Conservation (phyloP, 1,284 basidiomycete genomes). For the Pterulicium gracile region DNA sequence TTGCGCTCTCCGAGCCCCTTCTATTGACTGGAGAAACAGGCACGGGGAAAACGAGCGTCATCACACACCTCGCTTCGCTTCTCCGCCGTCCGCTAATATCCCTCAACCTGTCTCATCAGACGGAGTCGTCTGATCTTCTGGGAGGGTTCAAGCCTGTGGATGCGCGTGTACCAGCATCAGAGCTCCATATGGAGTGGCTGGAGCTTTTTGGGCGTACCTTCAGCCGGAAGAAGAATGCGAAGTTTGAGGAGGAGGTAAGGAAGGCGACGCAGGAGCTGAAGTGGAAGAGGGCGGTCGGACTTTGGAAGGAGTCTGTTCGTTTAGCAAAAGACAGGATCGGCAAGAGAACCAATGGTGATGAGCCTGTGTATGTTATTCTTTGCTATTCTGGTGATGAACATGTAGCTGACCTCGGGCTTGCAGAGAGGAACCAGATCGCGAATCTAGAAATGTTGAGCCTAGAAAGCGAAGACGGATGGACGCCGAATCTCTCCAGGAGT, state of each 20-base stretch:
- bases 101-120: constrained; percentile 94
- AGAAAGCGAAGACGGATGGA: constrained; percentile 70
- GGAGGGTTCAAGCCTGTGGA: constrained; percentile 97
- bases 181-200: constrained; percentile 70
- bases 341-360: constrained; percentile 28
- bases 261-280: constrained; percentile 77
- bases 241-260: constrained; percentile 77
- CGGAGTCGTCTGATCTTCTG: constrained; percentile 88
- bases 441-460: constrained; percentile 27
- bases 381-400: constrained; percentile 1
- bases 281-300: constrained; percentile 76
- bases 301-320: constrained; percentile 78
- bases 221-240: constrained; percentile 82
- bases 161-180: constrained; percentile 66
- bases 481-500: constrained; percentile 29
- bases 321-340: constrained; percentile 57
- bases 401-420: constrained; percentile 5
- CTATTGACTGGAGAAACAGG: constrained; percentile 97
- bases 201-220: constrained; percentile 85
- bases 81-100: constrained; percentile 74
- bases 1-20: constrained; percentile 74
- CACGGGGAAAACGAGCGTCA: constrained; percentile 93
- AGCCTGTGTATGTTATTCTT: constrained; percentile 27
- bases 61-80: constrained; percentile 82
- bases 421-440: constrained; percentile 10